Conservation (phyloP, 805 yeast genomes). For the Candida nonsorbophila region DNA sequence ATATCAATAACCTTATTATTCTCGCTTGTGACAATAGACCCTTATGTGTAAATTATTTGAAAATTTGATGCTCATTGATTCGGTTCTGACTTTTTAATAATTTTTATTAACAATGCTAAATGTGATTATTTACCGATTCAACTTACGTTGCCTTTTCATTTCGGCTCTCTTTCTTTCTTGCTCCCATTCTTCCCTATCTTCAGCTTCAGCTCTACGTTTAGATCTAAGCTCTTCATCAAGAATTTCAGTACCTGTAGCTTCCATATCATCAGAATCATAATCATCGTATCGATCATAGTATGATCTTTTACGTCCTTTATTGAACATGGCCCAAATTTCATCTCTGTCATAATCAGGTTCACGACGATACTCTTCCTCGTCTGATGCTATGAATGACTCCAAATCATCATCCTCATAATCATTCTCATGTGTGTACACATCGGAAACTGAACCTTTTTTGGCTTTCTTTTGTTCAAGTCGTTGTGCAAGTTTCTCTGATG, state of each 20-base stretch:
- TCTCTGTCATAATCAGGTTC: slow-evolving; percentile 65
- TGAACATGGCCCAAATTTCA: slow-evolving; percentile 87
- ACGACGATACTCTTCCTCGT: slow-evolving; percentile 37
- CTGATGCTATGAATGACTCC: slow-evolving; percentile 51
- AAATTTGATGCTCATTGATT: too few relatives aligned
- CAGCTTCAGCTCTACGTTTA: slow-evolving; percentile 60
- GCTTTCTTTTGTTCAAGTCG: slow-evolving; percentile 30
- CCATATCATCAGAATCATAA: slow-evolving; percentile 69
- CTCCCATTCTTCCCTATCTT: slow-evolving; percentile 68
- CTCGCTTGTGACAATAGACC: too few relatives aligned
- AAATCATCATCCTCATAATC: slow-evolving; percentile 13
- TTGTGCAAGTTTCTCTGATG: slow-evolving; percentile 49
- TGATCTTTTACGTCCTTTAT: slow-evolving; percentile 52
- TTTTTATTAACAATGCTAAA: too few relatives aligned
- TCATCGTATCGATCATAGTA: slow-evolving; percentile 39
- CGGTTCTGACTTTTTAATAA: too few relatives aligned
- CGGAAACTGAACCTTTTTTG: slow-evolving; percentile 4
- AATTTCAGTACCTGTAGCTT: slow-evolving; percentile 88
- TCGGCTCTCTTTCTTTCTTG: slow-evolving; percentile 45
- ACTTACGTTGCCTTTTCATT: slow-evolving; percentile 14
- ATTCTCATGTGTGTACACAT: too few relatives aligned
- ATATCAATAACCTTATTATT: too few relatives aligned
- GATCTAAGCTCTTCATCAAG: slow-evolving; percentile 77
- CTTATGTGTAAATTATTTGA: too few relatives aligned
- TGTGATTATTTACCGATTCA: slow-evolving; percentile 2